These are phyloP conservation scores for Dioscorea zingiberensis DNA, from an alignment of 106 monocot genomes.

Conservation along the genomic window DNA sequence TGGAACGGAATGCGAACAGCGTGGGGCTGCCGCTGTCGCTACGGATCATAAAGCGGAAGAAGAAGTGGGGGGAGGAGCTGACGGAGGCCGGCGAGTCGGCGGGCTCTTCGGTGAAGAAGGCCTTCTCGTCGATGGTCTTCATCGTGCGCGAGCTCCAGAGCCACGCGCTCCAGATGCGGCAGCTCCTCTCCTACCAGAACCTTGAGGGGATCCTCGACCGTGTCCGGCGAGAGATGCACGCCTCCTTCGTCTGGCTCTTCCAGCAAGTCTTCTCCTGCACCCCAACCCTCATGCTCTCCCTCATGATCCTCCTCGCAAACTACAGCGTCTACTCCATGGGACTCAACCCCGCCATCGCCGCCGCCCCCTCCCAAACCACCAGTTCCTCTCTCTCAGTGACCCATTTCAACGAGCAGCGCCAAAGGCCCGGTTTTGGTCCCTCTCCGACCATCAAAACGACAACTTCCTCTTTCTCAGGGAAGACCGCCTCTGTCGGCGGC, in stretches of 20 bases:
- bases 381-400: not conserved
- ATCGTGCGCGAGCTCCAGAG: constrained; percentile 70
- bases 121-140: constrained; percentile 79
- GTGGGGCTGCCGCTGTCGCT: constrained; percentile 38
- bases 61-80: constrained; percentile 25
- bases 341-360: constrained; percentile 25
- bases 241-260: constrained; percentile 85
- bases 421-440: not conserved
- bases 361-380: not conserved
- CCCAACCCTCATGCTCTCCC: constrained; percentile 58
- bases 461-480: constrained; percentile 15
- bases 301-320: constrained; percentile 80
- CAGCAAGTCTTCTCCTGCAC: constrained; percentile 65
- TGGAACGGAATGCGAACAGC: constrained; percentile 37
- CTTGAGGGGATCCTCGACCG: constrained; percentile 35
- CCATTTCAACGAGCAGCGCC: not conserved
- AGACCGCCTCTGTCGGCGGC: constrained; percentile 28
- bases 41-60: constrained; percentile 45
- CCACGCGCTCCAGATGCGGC: constrained; percentile 44
- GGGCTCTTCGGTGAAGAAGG: constrained; percentile 39
- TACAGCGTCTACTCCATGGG: constrained; percentile 70
- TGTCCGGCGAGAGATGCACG: constrained; percentile 54
- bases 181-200: constrained; percentile 31
- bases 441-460: constrained; percentile 16
- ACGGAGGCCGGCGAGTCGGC: constrained; percentile 30